phyloP scores from a whole-genome alignment of 1,284 basidiomycete genomes.

The Xerocomus nothofagi region DNA sequence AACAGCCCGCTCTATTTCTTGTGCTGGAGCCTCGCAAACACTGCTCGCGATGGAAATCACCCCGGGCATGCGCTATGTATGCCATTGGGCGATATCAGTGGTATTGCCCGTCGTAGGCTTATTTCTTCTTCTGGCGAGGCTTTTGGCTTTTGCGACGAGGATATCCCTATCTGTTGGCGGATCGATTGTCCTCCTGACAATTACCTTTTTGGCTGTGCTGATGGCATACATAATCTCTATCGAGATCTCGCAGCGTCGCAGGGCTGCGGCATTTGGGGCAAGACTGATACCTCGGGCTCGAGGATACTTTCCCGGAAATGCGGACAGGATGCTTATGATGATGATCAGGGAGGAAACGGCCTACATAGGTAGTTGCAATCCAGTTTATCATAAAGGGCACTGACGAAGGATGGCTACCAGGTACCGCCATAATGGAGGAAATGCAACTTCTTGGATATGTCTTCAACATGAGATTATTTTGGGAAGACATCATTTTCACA shows the following conservation, averaged over 20 bases:
- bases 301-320: constrained; percentile 28
- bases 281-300: constrained; percentile 20
- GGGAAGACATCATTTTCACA: constrained; percentile 37
- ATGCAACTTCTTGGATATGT: constrained; percentile 19
- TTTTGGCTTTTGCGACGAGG: constrained; percentile 7
- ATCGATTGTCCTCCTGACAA: constrained; percentile 6
- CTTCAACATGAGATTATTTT: constrained; percentile 33
- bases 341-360: constrained; percentile 16
- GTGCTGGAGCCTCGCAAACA: background rate
- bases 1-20: background rate
- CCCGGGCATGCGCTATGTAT: constrained; percentile 24
- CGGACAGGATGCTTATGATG: constrained; percentile 23
- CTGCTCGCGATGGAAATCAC: constrained; percentile 21
- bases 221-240: constrained; percentile 2
- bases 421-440: constrained; percentile 12
- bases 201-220: constrained; percentile 3
- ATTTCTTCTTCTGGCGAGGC: constrained; percentile 13
- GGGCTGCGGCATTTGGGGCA: constrained; percentile 22
- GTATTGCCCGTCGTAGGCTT: constrained; percentile 15
- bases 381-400: background rate
- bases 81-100: constrained; percentile 10
- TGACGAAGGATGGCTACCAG: constrained; percentile 16
- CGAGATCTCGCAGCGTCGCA: constrained; percentile 16
- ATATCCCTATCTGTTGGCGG: constrained; percentile 12
- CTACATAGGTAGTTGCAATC: constrained; percentile 27